Conservation (phyloP, 257 asterid genomes). For the Forsythia viridissima region DNA sequence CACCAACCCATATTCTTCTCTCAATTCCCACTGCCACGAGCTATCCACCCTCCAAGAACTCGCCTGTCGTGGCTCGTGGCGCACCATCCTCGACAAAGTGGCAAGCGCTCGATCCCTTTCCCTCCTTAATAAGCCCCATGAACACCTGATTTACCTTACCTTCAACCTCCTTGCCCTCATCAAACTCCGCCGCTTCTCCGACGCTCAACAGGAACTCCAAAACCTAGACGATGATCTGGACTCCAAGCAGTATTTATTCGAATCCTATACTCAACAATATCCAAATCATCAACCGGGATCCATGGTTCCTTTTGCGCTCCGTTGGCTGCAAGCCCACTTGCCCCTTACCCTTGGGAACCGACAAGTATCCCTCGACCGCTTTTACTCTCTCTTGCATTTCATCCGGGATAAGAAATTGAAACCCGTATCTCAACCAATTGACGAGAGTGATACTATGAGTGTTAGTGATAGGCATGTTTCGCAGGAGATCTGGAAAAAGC, state of each 20-base stretch:
- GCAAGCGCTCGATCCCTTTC: constrained; percentile 84
- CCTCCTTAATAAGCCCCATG: constrained; percentile 81
- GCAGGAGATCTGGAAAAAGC: constrained; percentile 56
- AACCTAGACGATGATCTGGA: constrained; percentile 62
- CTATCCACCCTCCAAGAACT: constrained; percentile 79
- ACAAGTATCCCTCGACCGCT: constrained; percentile 75
- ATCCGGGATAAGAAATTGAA: constrained; percentile 41
- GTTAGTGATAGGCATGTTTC: constrained; percentile 28
- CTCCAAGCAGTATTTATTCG: constrained; percentile 53
- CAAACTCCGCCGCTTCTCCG: constrained; percentile 86
- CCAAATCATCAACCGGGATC: constrained; percentile 66
- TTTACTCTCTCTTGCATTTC: constrained; percentile 65
- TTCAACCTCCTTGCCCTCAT: constrained; percentile 79
- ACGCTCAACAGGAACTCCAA: constrained; percentile 72
- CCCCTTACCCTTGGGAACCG: constrained; percentile 78
- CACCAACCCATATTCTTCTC: constrained; percentile 54
- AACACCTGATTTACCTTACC: constrained; percentile 81
- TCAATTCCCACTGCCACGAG: constrained; percentile 77
- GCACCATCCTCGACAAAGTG: constrained; percentile 80
- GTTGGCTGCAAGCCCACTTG: constrained; percentile 83
- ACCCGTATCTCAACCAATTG: background rate
- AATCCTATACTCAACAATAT: constrained; percentile 73
- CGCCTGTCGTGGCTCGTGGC: constrained; percentile 95
- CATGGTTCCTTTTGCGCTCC: constrained; percentile 88
- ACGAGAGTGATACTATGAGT: background rate